Percentiles rank a stretch among this genome's conserved stretches.
Evolutionary conservation across 768 basidiomycete genomes (phyloP).

Genomic region (Auriscalpium vulgare): DNA sequence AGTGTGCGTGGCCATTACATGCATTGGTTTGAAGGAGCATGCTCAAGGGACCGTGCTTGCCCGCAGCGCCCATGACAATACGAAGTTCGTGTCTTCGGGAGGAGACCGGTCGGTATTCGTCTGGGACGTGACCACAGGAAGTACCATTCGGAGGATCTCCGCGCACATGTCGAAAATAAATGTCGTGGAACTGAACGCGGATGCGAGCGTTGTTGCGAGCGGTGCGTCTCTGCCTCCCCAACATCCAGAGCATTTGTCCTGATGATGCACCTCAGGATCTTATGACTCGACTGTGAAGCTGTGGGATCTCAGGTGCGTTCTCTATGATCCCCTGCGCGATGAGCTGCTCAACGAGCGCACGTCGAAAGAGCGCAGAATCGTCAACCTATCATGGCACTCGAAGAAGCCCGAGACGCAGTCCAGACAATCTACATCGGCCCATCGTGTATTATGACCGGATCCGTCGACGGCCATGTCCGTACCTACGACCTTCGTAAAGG

Average conservation of each 20-base stretch:
- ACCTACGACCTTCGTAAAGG: constrained; percentile 95
- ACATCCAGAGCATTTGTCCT: too few species aligned
- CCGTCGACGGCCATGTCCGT: constrained; percentile 86
- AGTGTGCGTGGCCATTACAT: constrained; percentile 48
- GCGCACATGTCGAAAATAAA: constrained; percentile 92
- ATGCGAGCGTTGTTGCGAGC: constrained; percentile 80
- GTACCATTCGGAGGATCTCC: constrained; percentile 71
- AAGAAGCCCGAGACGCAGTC: constrained; percentile 83
- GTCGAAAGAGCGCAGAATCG: constrained; percentile 57
- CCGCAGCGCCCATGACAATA: constrained; percentile 82
- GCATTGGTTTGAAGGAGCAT: not conserved
- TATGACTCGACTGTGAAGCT: constrained; percentile 86
- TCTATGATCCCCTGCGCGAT: not conserved
- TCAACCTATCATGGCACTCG: constrained; percentile 83
- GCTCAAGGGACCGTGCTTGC: not conserved
- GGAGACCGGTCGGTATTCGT: constrained; percentile 90
- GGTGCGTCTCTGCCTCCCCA: constrained; percentile 38
- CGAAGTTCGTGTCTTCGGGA: constrained; percentile 87
- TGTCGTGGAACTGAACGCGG: constrained; percentile 82
- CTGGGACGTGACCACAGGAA: constrained; percentile 91
- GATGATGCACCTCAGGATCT: constrained; percentile 47
- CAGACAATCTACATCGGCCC: constrained; percentile 67
- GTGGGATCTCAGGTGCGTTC: constrained; percentile 80
- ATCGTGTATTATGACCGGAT: constrained; percentile 68
- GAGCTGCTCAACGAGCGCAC: not conserved